Percentiles rank a stretch among this genome's conserved stretches.
Conservation (phyloP, 768 basidiomycete genomes). For the Cystobasidium onofrii region DNA sequence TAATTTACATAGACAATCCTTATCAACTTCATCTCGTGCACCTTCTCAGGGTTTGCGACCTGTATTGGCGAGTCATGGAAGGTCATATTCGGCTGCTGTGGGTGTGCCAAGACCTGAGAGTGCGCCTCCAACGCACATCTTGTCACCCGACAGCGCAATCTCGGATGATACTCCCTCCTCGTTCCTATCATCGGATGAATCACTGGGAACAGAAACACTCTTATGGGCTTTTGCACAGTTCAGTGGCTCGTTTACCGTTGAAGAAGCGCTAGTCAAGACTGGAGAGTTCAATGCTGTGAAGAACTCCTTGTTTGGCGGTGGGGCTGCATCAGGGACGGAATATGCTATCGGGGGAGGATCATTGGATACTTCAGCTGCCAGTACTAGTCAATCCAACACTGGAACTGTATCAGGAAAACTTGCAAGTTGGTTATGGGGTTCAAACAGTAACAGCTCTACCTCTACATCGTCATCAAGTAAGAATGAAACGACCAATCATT, state of each 20-base stretch:
- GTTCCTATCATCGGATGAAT: background rate
- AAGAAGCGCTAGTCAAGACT: conserved; percentile 43
- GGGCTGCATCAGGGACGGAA: background rate
- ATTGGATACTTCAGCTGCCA: conserved; percentile 33
- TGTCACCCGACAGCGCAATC: conserved; percentile 12
- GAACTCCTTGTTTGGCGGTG: conserved; percentile 35
- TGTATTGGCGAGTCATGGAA: background rate
- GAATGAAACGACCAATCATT: background rate
- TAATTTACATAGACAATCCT: background rate
- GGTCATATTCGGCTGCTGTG: background rate
- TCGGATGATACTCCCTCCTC: background rate
- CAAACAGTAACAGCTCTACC: conserved; percentile 37
- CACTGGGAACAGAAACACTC: conserved; percentile 52
- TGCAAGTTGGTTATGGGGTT: conserved; percentile 44
- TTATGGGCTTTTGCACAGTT: conserved; percentile 80
- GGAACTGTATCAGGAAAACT: conserved; percentile 34
- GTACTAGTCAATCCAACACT: background rate
- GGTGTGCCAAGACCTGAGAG: background rate
- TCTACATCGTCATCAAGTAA: background rate
- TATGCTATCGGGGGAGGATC: conserved; percentile 38
- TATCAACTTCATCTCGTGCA: background rate
- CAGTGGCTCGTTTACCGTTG: conserved; percentile 58
- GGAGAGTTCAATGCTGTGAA: conserved; percentile 42
- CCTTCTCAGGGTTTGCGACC: background rate
- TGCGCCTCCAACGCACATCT: background rate